These are phyloP conservation scores for Nepenthes alata DNA, from an alignment of 179 eudicot species.

Conservation along the genomic window DNA sequence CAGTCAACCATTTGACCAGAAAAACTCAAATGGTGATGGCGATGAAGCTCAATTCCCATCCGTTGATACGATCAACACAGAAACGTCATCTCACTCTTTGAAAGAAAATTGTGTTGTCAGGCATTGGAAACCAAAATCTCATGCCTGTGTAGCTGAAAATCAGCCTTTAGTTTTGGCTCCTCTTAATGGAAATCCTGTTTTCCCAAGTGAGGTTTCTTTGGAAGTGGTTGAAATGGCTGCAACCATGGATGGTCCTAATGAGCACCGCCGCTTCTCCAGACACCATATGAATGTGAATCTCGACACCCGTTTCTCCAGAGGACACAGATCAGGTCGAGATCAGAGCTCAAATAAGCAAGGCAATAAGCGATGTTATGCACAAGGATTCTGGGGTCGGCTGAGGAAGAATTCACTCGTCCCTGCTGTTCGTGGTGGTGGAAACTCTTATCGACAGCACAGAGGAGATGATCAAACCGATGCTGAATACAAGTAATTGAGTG, in stretches of 20 bases:
- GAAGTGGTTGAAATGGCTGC: too few species aligned
- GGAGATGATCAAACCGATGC: constrained; percentile 17
- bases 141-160: constrained; percentile 23
- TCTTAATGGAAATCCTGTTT: constrained; percentile 17
- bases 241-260: too few species aligned
- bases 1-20: constrained; percentile 22
- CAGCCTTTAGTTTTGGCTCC: constrained; percentile 17
- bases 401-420: constrained; percentile 28
- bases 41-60: constrained; percentile 14
- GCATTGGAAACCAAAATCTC: constrained; percentile 86
- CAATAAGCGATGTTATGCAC: constrained; percentile 27
- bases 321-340: constrained; percentile 41
- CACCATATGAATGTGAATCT: too few species aligned
- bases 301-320: too few species aligned
- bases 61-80: constrained; percentile 32
- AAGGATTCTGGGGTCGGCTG: constrained; percentile 42
- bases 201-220: too few species aligned
- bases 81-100: constrained; percentile 20
- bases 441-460: constrained; percentile 41
- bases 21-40: constrained; percentile 9
- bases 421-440: constrained; percentile 54
- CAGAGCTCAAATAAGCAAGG: constrained; percentile 32
- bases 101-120: constrained; percentile 20
- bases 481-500: constrained; percentile 17
- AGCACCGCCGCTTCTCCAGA: too few species aligned